phyloP scores from a whole-genome alignment of 768 basidiomycete species.

The Suillus sp. region DNA sequence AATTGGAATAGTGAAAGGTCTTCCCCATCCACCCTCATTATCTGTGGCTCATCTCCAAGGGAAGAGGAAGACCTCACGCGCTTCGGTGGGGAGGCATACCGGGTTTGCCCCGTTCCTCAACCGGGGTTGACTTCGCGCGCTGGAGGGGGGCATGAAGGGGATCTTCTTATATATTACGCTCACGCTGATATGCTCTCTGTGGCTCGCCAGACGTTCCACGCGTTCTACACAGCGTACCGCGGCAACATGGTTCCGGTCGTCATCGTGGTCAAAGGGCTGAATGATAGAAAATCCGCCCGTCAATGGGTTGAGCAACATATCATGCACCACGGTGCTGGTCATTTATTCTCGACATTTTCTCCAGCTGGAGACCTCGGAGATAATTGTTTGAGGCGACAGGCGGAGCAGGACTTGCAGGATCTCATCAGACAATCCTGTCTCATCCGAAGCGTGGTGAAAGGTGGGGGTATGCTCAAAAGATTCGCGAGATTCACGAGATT shows the following conservation, averaged over 20 bases:
- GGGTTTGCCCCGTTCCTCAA: not conserved
- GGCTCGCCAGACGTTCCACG: not conserved
- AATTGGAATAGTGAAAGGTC: slow-evolving; percentile 5
- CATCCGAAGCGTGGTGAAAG: not conserved
- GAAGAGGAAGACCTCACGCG: not conserved
- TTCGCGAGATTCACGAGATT: not conserved
- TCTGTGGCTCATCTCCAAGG: not conserved
- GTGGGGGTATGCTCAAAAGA: not conserved
- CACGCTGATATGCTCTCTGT: too few relatives aligned
- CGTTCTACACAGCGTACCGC: slow-evolving; percentile 19
- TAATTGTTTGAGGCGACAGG: not conserved
- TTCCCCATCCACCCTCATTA: slow-evolving; percentile 8
- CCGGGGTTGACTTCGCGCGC: not conserved
- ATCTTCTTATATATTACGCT: slow-evolving; percentile 9
- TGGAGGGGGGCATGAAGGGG: not conserved
- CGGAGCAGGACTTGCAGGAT: not conserved
- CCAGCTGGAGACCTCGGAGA: not conserved
- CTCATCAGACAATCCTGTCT: not conserved
- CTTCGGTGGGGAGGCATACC: not conserved
- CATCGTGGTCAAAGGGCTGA: slow-evolving; percentile 18
- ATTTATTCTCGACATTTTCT: not conserved
- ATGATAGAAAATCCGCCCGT: slow-evolving; percentile 18
- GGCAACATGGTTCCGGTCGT: slow-evolving; percentile 20
- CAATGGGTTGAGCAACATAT: not conserved
- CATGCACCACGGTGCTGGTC: not conserved